Percentiles rank a stretch among this genome's conserved stretches.
Conservation (phyloP, 2,329 filamentous ascomycete genomes). For the Ophiostoma himal-ulmi region DNA sequence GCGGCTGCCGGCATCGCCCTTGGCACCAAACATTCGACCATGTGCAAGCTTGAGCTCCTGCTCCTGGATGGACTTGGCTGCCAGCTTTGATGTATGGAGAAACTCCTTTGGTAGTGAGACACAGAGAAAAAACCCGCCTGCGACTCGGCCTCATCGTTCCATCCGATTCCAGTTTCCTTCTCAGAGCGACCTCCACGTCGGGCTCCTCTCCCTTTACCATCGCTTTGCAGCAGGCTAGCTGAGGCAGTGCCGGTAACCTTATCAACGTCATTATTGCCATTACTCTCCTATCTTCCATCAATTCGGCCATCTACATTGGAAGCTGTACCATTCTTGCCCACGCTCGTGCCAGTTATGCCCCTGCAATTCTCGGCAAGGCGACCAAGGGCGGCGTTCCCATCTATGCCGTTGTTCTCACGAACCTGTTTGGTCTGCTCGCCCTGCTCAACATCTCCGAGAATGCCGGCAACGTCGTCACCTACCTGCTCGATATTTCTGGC, state of each 20-base stretch:
- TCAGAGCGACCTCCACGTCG: conserved; percentile 29
- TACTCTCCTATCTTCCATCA: conserved; percentile 63
- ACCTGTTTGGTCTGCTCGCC: conserved; percentile 57
- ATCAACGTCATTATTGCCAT: conserved; percentile 72
- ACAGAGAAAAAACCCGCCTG: conserved; percentile 64
- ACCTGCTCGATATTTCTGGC: conserved; percentile 65
- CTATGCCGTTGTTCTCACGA: conserved; percentile 51
- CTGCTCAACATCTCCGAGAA: conserved; percentile 33
- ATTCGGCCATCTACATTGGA: conserved; percentile 56
- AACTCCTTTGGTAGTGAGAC: conserved; percentile 41
- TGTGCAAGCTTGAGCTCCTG: conserved; percentile 50
- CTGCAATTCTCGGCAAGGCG: conserved; percentile 48
- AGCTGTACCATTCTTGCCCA: conserved; percentile 55
- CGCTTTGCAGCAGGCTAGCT: conserved; percentile 60
- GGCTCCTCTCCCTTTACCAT: conserved; percentile 58
- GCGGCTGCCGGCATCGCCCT: conserved; percentile 30
- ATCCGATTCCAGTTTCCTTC: conserved; percentile 32
- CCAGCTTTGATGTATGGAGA: conserved; percentile 26
- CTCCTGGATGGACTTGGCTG: conserved; percentile 45
- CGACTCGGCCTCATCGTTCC: conserved; percentile 32
- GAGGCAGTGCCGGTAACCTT: conserved; percentile 60
- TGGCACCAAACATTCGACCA: conserved; percentile 51
- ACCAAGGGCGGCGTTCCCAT: conserved; percentile 52
- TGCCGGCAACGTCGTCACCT: conserved; percentile 58
- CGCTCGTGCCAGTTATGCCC: conserved; percentile 53